Percentiles rank a stretch among this genome's conserved stretches.
phyloP scores from a whole-genome alignment of 345 rosid species.

The Ricinus communis region DNA sequence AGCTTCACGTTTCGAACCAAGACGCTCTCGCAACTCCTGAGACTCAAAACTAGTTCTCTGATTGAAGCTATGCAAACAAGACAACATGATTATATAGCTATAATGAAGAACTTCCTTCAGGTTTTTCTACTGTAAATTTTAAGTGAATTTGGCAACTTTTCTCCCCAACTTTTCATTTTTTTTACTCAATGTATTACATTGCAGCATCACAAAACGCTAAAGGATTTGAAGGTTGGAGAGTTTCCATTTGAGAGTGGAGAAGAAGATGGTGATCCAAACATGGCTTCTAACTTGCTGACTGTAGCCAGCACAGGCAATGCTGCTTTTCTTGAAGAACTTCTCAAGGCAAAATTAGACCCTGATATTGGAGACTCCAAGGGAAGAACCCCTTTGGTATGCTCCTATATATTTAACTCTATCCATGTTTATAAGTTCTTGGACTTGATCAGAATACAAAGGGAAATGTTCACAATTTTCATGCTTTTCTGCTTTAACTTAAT shows the following conservation, averaged over 20 bases:
- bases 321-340: constrained; percentile 78
- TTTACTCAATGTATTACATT: neutral
- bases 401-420: neutral
- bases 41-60: constrained; percentile 62
- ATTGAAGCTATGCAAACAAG: constrained; percentile 66
- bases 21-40: constrained; percentile 74
- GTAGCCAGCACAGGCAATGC: constrained; percentile 68
- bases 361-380: constrained; percentile 66
- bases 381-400: constrained; percentile 69
- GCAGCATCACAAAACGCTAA: constrained; percentile 64
- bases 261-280: constrained; percentile 46
- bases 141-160: no score
- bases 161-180: neutral
- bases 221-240: constrained; percentile 53
- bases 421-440: neutral
- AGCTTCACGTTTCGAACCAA: constrained; percentile 66
- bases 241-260: constrained; percentile 37
- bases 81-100: constrained; percentile 59
- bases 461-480: neutral
- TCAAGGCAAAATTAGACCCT: constrained; percentile 75
- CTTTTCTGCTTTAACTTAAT: neutral
- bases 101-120: constrained; percentile 79
- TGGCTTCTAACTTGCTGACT: constrained; percentile 50
- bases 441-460: neutral
- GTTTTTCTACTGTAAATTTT: constrained; percentile 19